phyloP scores from a whole-genome alignment of 2,329 filamentous ascomycete species.

The Botryotinia narcissicola region DNA sequence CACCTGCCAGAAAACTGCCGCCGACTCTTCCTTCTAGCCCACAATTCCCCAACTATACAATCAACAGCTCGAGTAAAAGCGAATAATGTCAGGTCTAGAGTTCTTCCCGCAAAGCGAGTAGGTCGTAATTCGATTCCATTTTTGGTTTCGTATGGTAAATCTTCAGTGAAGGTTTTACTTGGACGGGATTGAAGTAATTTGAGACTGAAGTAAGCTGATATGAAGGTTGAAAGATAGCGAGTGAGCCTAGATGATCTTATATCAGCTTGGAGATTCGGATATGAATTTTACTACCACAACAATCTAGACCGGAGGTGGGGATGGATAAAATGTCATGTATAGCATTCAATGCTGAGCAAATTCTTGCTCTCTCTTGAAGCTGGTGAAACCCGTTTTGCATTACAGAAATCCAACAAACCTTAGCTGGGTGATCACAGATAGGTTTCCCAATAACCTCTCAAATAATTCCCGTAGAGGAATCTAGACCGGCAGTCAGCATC shows the following conservation, averaged over 20 bases:
- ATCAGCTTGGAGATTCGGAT: not conserved
- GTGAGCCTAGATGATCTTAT: constrained; percentile 45
- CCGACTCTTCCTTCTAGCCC: constrained; percentile 51
- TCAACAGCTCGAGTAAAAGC: constrained; percentile 70
- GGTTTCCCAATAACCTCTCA: constrained; percentile 27
- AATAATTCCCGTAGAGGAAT: constrained; percentile 38
- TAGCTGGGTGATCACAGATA: constrained; percentile 35
- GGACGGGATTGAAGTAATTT: constrained; percentile 57
- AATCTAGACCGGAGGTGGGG: not conserved
- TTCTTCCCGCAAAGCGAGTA: constrained; percentile 59
- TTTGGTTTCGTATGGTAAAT: constrained; percentile 36
- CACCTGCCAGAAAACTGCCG: constrained; percentile 47
- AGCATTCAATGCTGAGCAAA: not conserved
- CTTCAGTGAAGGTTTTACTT: constrained; percentile 44
- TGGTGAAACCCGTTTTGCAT: not conserved
- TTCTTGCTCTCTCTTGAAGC: not conserved
- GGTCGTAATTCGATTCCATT: constrained; percentile 34
- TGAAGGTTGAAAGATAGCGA: constrained; percentile 56
- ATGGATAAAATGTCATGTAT: not conserved
- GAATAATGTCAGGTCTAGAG: constrained; percentile 81
- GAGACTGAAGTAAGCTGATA: constrained; percentile 57
- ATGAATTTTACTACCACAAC: not conserved
- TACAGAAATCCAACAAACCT: constrained; percentile 24
- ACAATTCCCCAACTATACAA: constrained; percentile 61
- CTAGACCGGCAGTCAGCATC: constrained; percentile 29